Conservation (phyloP, 2,329 filamentous ascomycete genomes). For the Diaporthe eres region DNA sequence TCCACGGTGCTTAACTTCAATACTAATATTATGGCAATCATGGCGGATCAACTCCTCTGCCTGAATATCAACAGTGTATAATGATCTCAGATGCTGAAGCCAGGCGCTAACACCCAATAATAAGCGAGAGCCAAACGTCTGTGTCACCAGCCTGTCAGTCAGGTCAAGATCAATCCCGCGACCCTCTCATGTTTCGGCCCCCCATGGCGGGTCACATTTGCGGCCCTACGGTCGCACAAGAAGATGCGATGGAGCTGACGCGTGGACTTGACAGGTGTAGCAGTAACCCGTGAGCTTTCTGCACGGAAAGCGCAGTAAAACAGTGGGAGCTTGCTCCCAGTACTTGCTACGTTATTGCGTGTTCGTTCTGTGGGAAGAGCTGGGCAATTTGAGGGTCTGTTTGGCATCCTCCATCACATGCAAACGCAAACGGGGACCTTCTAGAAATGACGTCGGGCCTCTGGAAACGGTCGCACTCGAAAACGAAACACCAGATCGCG, state of each 20-base stretch:
- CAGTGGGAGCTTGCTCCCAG: background rate
- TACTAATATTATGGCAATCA: too few relatives aligned
- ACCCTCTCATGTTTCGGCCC: background rate
- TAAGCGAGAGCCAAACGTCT: background rate
- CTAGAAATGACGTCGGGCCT: slow-evolving; percentile 26
- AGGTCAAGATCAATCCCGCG: background rate
- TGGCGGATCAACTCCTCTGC: background rate
- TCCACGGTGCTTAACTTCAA: background rate
- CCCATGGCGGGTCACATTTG: background rate
- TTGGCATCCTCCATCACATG: background rate
- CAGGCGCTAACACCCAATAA: background rate
- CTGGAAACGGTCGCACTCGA: slow-evolving; percentile 7
- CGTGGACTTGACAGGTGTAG: background rate
- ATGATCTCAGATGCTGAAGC: background rate
- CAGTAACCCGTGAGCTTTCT: background rate
- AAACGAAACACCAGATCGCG: background rate
- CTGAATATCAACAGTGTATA: background rate
- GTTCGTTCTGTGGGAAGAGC: background rate
- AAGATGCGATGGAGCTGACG: background rate
- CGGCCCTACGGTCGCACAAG: background rate
- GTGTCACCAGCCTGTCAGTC: background rate
- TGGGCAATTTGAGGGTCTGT: background rate
- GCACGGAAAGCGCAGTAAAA: background rate
- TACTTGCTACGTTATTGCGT: background rate
- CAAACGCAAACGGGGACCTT: background rate